Evolutionary conservation across 2,329 filamentous ascomycete genomes (phyloP).

Genomic region (Monosporascus sp.): DNA sequence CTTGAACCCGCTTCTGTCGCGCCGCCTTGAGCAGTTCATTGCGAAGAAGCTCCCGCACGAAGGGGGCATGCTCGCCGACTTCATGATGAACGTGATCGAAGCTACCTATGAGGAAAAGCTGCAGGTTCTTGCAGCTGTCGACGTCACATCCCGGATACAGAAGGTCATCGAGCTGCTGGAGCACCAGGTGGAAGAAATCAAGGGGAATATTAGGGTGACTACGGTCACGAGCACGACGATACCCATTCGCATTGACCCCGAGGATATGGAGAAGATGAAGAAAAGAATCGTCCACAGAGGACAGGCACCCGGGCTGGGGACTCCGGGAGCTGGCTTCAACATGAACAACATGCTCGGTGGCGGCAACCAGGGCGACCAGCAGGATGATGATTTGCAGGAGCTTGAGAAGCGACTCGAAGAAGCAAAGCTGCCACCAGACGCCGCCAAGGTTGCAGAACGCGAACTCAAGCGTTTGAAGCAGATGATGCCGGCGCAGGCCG

Average conservation of each 20-base stretch:
- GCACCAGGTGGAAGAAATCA: conserved; percentile 75
- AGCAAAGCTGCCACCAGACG: conserved; percentile 76
- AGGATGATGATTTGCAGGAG: conserved; percentile 90
- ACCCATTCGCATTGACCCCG: conserved; percentile 53
- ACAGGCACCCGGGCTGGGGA: conserved; percentile 13
- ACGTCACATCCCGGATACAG: conserved; percentile 71
- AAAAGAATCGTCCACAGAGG: conserved; percentile 26
- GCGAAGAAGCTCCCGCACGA: conserved; percentile 74
- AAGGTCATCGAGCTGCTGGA: conserved; percentile 80
- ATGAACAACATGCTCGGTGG: conserved; percentile 39
- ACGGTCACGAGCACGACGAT: conserved; percentile 64
- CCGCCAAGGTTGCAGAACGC: conserved; percentile 81
- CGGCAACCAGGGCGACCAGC: conserved; percentile 57
- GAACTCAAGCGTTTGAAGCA: conserved; percentile 85
- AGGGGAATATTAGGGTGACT: conserved; percentile 81
- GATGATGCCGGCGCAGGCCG: conserved; percentile 93
- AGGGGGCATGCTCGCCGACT: conserved; percentile 83
- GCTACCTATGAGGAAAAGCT: conserved; percentile 88
- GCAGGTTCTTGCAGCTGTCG: conserved; percentile 73
- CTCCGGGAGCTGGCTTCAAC: conserved; percentile 18
- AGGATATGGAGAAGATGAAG: conserved; percentile 46
- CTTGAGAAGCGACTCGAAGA: conserved; percentile 81
- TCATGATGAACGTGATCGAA: conserved; percentile 92
- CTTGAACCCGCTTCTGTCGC: conserved; percentile 78
- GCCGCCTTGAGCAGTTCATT: conserved; percentile 83